These are phyloP conservation scores for Leucocoprinus sp. DNA, from an alignment of 768 basidiomycete genomes.

Conservation along the genomic window DNA sequence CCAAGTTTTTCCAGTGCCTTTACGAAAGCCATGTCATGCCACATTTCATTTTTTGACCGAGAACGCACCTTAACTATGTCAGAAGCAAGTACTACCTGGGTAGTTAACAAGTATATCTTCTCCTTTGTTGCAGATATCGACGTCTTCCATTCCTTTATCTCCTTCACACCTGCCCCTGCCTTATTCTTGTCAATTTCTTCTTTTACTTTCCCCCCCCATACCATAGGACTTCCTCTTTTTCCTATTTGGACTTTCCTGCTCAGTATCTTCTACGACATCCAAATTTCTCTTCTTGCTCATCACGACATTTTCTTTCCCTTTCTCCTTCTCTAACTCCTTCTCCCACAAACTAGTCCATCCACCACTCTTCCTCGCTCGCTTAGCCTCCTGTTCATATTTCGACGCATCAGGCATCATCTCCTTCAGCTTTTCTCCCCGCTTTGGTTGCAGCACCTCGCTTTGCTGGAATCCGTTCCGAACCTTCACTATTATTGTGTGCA, in stretches of 20 bases:
- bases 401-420: constrained; percentile 75
- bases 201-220: constrained; percentile 10
- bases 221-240: constrained; percentile 13
- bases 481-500: background rate
- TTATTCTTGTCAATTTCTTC: constrained; percentile 9
- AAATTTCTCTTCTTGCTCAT: constrained; percentile 8
- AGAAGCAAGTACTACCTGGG: constrained; percentile 51
- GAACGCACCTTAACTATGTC: constrained; percentile 49
- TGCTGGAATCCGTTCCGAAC: constrained; percentile 11
- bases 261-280: constrained; percentile 8
- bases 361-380: constrained; percentile 26
- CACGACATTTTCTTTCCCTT: constrained; percentile 11
- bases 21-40: too few relatives aligned
- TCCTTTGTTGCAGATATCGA: constrained; percentile 2
- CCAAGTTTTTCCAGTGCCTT: constrained; percentile 63
- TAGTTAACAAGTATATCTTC: constrained; percentile 55
- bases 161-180: constrained; percentile 15
- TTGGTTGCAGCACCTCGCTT: constrained; percentile 36
- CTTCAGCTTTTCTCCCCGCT: constrained; percentile 46
- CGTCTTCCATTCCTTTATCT: constrained; percentile 9
- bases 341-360: constrained; percentile 14
- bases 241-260: background rate
- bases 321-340: constrained; percentile 13
- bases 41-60: too few relatives aligned
- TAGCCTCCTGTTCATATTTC: constrained; percentile 59